Conservation (phyloP, 305 asterid genomes). For the Solanum aculeatissimum region DNA sequence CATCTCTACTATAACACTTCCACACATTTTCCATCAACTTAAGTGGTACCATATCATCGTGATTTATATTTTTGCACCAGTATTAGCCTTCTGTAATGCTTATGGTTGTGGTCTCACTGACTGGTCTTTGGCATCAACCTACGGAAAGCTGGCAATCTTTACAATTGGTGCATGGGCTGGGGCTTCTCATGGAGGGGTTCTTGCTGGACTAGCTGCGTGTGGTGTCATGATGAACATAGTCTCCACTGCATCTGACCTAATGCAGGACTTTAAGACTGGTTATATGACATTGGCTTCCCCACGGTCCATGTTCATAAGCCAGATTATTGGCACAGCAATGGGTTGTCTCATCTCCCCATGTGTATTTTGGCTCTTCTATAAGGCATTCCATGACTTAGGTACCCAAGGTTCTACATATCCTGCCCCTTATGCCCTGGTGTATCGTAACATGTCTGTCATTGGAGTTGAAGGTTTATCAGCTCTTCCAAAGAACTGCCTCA, state of each 20-base stretch:
- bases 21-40: conserved; percentile 70
- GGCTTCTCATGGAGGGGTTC: conserved; percentile 67
- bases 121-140: conserved; percentile 83
- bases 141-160: conserved; percentile 86
- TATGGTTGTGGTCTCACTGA: conserved; percentile 92
- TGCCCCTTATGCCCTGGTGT: conserved; percentile 65
- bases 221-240: conserved; percentile 99
- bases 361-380: conserved; percentile 82
- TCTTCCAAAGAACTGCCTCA: conserved; percentile 67
- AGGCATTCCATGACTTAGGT: conserved; percentile 55
- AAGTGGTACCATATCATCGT: conserved; percentile 65
- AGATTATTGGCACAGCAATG: conserved; percentile 84
- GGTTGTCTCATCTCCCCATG: conserved; percentile 80
- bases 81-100: conserved; percentile 91
- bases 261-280: conserved; percentile 87
- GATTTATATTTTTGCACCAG: conserved; percentile 66
- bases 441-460: conserved; percentile 63
- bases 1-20: conserved; percentile 49
- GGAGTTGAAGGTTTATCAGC: conserved; percentile 75
- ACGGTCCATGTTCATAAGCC: conserved; percentile 84
- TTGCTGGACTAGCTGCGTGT: conserved; percentile 89
- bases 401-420: conserved; percentile 44
- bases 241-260: conserved; percentile 85
- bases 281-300: conserved; percentile 91
- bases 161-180: conserved; percentile 90